Conservation (phyloP, 805 yeast genomes). For the Cyberlindnera maclurae region DNA sequence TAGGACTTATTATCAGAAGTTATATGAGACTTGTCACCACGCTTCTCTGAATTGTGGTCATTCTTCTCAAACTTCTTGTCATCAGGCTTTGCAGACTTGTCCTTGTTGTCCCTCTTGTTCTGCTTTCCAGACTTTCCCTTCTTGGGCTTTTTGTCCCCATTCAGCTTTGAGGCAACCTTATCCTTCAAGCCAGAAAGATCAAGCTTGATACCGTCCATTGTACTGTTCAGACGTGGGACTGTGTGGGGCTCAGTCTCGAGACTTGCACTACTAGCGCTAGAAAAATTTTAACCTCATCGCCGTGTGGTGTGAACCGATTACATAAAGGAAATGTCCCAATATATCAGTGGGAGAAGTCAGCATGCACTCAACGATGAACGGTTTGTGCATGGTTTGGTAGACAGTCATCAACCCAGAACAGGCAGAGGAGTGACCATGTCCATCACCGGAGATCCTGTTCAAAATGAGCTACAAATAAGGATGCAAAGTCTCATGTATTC, state of each 20-base stretch:
- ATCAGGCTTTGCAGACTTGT: slow-evolving; percentile 8
- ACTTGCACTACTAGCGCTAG: background rate
- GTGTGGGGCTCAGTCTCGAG: background rate
- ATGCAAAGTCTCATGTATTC: background rate
- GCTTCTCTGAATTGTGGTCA: slow-evolving; percentile 3
- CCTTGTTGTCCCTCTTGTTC: slow-evolving; percentile 17
- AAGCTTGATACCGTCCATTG: slow-evolving; percentile 23
- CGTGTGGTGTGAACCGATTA: slow-evolving; percentile 25
- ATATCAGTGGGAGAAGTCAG: too few relatives aligned
- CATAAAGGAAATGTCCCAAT: too few relatives aligned
- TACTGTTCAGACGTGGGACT: background rate
- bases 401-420: too few relatives aligned
- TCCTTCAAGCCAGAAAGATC: slow-evolving; percentile 51
- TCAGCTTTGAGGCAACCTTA: slow-evolving; percentile 50
- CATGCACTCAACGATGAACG: too few relatives aligned
- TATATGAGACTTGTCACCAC: background rate
- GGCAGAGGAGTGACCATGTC: too few relatives aligned
- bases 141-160: slow-evolving; percentile 15
- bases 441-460: too few relatives aligned
- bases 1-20: too few relatives aligned
- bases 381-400: too few relatives aligned
- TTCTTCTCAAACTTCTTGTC: slow-evolving; percentile 4
- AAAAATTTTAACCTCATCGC: slow-evolving; percentile 17
- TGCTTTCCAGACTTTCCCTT: slow-evolving; percentile 9
- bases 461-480: too few relatives aligned